Evolutionary conservation across 1,284 basidiomycete species (phyloP), one percentile per base, ranked within the genome.

Genomic region (Flammula alnicola): DNA sequence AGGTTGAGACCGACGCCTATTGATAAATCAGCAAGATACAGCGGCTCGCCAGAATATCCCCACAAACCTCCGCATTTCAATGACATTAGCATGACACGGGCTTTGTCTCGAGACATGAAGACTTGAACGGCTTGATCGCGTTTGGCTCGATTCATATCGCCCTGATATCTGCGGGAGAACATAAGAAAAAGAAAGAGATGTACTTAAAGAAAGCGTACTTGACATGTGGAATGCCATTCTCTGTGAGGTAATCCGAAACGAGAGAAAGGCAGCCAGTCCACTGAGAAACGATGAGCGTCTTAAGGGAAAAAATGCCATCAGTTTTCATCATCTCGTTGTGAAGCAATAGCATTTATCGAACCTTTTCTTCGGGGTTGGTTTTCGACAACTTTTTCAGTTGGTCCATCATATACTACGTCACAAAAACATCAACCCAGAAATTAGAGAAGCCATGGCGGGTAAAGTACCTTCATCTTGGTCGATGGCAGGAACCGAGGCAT

Each of bases 391-490:
- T 62, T 31, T 59, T 41, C 4, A 84, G 59, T 11, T 65, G 59
- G 20, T 78, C 69, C 78, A 84, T 84, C 81, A 83, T 83, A 37
- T 69, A 70, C 79, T 82, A 52, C 11, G 2, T 9, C 25, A 31
- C 35, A 44, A 46, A 40, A 16, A 12, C 10, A 51, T 20, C 23
- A 25, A 25, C 47, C 12, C 42, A 30, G 9, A 11, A 17, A 9
- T 37, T 9, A 11, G 37, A 17, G 22, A 22, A 44, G n/a, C 16
- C 20, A 10, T 43, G 6, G 55, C 71, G n/a, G n/a, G n/a, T n/a
- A n/a, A n/a, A n/a, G 27, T 47, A 81, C 80, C 71, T 82, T 83
- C 81, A 84, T 82, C 72, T 84, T 84, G 1, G 79, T 82, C 3
- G 81, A 83, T 0, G 81, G 80, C 31, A 83, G 59, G 64, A 83